Evolutionary conservation across 257 asterid genomes (phyloP).

Genomic region (Nicotiana sylvestris): DNA sequence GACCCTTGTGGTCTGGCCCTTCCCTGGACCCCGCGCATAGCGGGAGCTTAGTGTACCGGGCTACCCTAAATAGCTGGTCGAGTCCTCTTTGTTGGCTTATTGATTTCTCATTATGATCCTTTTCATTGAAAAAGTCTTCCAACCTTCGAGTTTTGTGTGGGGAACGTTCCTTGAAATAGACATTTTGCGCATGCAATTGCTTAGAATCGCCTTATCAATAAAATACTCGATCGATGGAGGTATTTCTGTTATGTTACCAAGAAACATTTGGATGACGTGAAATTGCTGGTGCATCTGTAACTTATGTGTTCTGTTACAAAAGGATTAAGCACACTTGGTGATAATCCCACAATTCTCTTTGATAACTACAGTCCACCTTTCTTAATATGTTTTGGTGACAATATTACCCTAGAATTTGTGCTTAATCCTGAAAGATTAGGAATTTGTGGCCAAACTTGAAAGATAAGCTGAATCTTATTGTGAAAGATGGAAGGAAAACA

Average conservation of each 20-base stretch:
- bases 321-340: not conserved
- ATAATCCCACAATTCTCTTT: not conserved
- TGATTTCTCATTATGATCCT: not conserved
- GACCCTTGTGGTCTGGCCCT: no score
- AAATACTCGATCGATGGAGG: not conserved
- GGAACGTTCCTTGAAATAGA: not conserved
- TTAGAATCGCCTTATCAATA: not conserved
- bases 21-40: no score
- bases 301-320: not conserved
- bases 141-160: not conserved
- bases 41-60: no score
- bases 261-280: not conserved
- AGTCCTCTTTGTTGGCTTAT: not conserved
- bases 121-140: not conserved
- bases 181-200: not conserved
- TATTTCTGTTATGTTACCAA: slow-evolving; percentile 6
- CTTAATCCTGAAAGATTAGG: no score
- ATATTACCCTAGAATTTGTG: not conserved
- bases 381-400: not conserved
- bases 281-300: not conserved
- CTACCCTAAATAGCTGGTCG: not conserved
- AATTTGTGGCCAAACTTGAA: no score
- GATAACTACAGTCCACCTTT: not conserved
- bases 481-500: no score
- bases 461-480: no score